Base-by-base conservation (phyloP, 192 early-diverging fungal genomes). In the Backusella westeae region DNA sequence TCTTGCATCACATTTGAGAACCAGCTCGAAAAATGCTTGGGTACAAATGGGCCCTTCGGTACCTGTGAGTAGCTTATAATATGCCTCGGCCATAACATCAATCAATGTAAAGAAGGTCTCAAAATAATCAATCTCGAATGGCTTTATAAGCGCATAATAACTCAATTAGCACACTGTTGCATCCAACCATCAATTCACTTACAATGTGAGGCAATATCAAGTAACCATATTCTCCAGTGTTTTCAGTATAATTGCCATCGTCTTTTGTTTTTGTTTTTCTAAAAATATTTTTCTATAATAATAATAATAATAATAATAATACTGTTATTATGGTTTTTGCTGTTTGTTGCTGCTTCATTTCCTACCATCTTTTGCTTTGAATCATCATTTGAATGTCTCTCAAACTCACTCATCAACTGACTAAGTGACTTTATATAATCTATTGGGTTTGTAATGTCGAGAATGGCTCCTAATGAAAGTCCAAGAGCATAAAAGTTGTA, bases 81-180 rank as follows among this genome's bases (percentile, higher is more conserved):
- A 92, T 72, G 88, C 86, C 53, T 91, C 88, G 4, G 84, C 82
- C 6, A 90, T 80, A 14, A 91, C 86, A 69, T 92, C 89, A 52
- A 88, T 88, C 23, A 92, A 80, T 39, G 91, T 90, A 77, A 88
- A 90, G 76, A 91, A 91, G 26, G 87, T 87, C 71, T 92, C 90
- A 38, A 92, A 76, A 82, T 89, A 92, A 76, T 91, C 90, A 67
- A 92, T 70, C 71, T 92, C 91, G 73, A 89, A 91, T 17, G 91
- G 90, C 85, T 86, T 38, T 38, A 49, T 39, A 63, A 34, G 5
- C 15, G 15, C 15, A 44, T 19, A 34, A 69, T 23, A 21, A 17
- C 8, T 69, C 21, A 29, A 29, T 46, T 12, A 52, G 66, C 6
- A 36, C 32, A 32, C 21, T 4, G 12, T 6, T 72, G 10, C 8